These are phyloP conservation scores for Blepharisma japonicum DNA, from an alignment of 73 alveolate genomes.

Conservation along the genomic window DNA sequence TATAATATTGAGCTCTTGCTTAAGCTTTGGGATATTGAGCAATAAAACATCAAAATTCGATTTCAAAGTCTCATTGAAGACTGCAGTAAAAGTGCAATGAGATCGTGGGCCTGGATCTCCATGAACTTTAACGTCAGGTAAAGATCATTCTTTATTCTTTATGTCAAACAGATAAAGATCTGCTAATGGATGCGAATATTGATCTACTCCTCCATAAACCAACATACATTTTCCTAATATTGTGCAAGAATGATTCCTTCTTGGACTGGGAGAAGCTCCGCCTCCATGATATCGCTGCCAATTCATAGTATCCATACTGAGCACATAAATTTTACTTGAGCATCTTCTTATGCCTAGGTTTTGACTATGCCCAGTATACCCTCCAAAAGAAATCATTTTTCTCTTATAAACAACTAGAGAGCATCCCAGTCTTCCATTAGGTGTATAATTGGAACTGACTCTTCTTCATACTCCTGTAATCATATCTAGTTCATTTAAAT, in stretches of 20 bases:
- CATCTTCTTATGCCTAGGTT: conserved; percentile 22
- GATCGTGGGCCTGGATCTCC: conserved; percentile 25
- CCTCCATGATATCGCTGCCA: conserved; percentile 20
- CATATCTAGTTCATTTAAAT: not conserved
- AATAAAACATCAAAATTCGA: not conserved
- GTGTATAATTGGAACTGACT: not conserved
- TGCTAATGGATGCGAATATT: not conserved
- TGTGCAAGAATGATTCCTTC: conserved; percentile 28
- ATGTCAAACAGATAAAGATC: conserved; percentile 13
- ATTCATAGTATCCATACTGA: not conserved
- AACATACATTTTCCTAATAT: conserved; percentile 2
- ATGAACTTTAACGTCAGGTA: conserved; percentile 12
- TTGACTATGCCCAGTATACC: conserved; percentile 14
- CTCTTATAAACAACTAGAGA: conserved; percentile 9
- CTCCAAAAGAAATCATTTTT: conserved; percentile 21
- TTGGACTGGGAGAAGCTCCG: not conserved
- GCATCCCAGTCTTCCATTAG: conserved; percentile 25
- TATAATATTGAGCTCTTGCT: not conserved
- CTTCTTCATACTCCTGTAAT: conserved; percentile 8
- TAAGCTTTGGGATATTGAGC: not conserved
- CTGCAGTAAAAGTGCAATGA: not conserved
- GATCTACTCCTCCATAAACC: conserved; percentile 26
- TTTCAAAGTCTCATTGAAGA: not conserved
- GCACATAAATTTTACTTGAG: not conserved
- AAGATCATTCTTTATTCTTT: not conserved